Evolutionary conservation across 305 asterid species (phyloP).

Genomic region (Fraxinus xanthoxyloides): DNA sequence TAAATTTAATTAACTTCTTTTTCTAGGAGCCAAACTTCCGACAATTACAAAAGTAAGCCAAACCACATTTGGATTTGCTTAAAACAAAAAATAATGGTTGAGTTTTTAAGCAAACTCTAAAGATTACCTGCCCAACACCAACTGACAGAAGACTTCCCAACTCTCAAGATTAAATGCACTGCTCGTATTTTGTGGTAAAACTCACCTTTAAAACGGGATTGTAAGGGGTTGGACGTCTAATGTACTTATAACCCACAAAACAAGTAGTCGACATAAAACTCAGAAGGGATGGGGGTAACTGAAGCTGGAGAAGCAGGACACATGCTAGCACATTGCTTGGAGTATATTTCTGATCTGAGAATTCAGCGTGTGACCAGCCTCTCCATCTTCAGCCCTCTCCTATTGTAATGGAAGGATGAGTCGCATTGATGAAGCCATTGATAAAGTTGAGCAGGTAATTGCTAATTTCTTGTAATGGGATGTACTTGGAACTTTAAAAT

Average conservation of each 20-base stretch:
- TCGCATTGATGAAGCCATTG: neutral
- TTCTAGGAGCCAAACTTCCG: conserved; percentile 4
- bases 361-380: conserved; percentile 22
- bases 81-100: neutral
- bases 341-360: neutral
- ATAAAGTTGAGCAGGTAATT: neutral
- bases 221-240: neutral
- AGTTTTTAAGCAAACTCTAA: neutral
- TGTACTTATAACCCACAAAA: neutral
- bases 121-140: conserved; percentile 21
- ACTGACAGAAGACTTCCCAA: neutral
- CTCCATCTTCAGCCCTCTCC: conserved; percentile 22
- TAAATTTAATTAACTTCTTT: neutral
- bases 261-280: neutral
- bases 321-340: conserved; percentile 18
- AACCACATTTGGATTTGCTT: neutral
- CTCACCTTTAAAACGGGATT: neutral
- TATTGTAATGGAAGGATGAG: neutral
- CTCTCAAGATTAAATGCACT: conserved; percentile 4
- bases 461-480: neutral
- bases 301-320: conserved; percentile 29
- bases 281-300: neutral
- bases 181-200: neutral
- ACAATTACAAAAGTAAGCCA: neutral
- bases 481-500: neutral